Conservation (phyloP, 2,329 filamentous ascomycete genomes). For the Fusarium sp. region DNA sequence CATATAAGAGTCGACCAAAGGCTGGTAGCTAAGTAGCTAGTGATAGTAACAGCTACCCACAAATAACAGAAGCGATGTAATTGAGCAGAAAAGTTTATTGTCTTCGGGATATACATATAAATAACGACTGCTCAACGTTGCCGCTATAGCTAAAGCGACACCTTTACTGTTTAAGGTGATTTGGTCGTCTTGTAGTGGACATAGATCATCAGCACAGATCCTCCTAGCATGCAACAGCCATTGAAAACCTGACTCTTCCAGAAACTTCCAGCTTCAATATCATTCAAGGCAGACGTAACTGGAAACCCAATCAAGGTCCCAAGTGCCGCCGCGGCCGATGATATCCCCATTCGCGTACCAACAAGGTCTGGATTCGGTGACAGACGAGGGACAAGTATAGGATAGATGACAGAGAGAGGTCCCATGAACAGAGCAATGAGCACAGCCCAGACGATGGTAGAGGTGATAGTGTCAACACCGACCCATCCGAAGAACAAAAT, state of each 20-base stretch:
- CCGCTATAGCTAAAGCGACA: neutral
- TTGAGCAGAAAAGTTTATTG: constrained; percentile 1
- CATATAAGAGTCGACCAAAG: neutral
- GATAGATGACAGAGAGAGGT: constrained; percentile 10
- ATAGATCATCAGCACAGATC: neutral
- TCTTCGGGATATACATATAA: neutral
- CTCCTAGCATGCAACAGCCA: neutral
- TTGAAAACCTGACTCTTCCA: constrained; percentile 1
- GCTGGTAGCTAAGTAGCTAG: neutral
- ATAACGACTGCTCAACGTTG: constrained; percentile 4
- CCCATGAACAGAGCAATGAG: constrained; percentile 17
- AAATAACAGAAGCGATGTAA: neutral
- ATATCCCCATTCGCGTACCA: constrained; percentile 6
- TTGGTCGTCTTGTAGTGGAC: neutral
- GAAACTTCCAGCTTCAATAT: neutral
- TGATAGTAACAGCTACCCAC: too few species aligned
- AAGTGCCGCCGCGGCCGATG: neutral
- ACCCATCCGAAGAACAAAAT: constrained; percentile 15
- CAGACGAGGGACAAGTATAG: neutral
- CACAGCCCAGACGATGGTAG: constrained; percentile 7
- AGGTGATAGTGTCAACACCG: constrained; percentile 2
- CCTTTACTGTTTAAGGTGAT: neutral
- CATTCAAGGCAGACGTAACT: neutral
- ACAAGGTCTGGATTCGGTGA: neutral
- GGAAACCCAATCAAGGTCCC: neutral